Percentiles rank a stretch among this genome's conserved stretches.
These are phyloP conservation scores for Dactylellina haptotyla DNA, from an alignment of 2,329 filamentous ascomycete species.

Conservation along the genomic window DNA sequence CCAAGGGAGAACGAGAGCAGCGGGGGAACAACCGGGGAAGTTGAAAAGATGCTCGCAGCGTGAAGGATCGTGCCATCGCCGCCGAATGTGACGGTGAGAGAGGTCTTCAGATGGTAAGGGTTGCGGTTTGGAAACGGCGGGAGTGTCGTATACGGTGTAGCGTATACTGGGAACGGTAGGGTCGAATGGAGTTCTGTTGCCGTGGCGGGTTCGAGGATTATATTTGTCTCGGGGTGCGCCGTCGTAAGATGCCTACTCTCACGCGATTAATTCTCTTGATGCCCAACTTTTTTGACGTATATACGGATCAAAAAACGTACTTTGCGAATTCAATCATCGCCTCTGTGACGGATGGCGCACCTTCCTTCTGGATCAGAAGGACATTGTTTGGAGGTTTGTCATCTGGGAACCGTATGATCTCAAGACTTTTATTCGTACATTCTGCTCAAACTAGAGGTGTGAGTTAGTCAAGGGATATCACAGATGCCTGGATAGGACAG, in stretches of 20 bases:
- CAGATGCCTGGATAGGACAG: background rate
- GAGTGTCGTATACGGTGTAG: slow-evolving; percentile 60
- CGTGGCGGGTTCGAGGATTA: slow-evolving; percentile 82
- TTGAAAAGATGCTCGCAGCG: slow-evolving; percentile 85
- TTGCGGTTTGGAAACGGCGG: slow-evolving; percentile 58
- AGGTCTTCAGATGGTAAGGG: slow-evolving; percentile 79
- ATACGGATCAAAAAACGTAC: slow-evolving; percentile 57
- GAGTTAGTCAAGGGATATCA: slow-evolving; percentile 27
- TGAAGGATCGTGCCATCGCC: slow-evolving; percentile 92
- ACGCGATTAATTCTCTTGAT: background rate
- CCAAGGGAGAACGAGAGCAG: slow-evolving; percentile 97
- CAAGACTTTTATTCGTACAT: slow-evolving; percentile 49
- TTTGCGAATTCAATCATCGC: slow-evolving; percentile 68
- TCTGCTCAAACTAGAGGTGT: slow-evolving; percentile 40
- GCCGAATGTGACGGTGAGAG: slow-evolving; percentile 87
- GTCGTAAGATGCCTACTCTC: slow-evolving; percentile 18
- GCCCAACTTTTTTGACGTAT: background rate
- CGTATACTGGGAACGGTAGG: slow-evolving; percentile 78
- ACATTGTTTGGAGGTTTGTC: slow-evolving; percentile 73
- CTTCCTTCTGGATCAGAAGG: slow-evolving; percentile 74
- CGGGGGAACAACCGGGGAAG: slow-evolving; percentile 82
- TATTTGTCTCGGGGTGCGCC: slow-evolving; percentile 73
- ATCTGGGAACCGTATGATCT: slow-evolving; percentile 43
- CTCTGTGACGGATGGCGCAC: slow-evolving; percentile 60
- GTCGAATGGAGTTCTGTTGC: slow-evolving; percentile 76